Evolutionary conservation across 2,329 filamentous ascomycete genomes (phyloP), one percentile per base, ranked within the genome.

Genomic region (Aphanoascus verrucosus): DNA sequence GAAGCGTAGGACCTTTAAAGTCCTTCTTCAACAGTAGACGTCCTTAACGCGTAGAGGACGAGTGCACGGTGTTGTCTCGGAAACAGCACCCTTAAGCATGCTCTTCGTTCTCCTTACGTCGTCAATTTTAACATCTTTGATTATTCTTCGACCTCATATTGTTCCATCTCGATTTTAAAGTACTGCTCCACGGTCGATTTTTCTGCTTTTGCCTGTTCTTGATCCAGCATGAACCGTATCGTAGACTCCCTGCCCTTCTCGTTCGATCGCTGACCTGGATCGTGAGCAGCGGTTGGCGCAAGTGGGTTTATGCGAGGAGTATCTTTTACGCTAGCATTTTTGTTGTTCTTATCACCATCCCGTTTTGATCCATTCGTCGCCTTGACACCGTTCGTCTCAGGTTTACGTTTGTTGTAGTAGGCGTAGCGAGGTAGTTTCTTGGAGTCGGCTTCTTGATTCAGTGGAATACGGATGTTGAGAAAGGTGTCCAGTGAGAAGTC

Each of bases 221-320:
- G 81, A 59, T 95, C 86, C 47, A 97, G 83, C 69, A 96, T 88
- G 67, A 95, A 97, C 5, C 93, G 81, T 59, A 94, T 82, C 0
- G 91, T 94, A 5, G 86, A 86, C 19, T 88, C 84, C 32, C 74
- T 70, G 5, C 76, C 73, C 11, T 71, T 65, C 55, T 76, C 72
- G 11, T 63, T 72, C 34, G 62, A 65, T 57, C 61, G 68, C 58
- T 62, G 70, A 46, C 61, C 77, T 67, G 69, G 71, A 58, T 66
- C 69, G 51, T 64, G 74, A 60, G 69, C 74, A 57, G 63, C 70
- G 56, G 67, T 71, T 55, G 67, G 76, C 48, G 72, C 79, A 15
- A 72, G 63, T 3, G 74, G 72, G 35, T 63, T 63, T 1, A 57
- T 58, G 41, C 67, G 65, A 41, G 69, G 68, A 54, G 58, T 52